Percentiles rank a stretch among this genome's conserved stretches.
phyloP scores from a whole-genome alignment of 2,329 filamentous ascomycete genomes.

The Hortaea werneckii region DNA sequence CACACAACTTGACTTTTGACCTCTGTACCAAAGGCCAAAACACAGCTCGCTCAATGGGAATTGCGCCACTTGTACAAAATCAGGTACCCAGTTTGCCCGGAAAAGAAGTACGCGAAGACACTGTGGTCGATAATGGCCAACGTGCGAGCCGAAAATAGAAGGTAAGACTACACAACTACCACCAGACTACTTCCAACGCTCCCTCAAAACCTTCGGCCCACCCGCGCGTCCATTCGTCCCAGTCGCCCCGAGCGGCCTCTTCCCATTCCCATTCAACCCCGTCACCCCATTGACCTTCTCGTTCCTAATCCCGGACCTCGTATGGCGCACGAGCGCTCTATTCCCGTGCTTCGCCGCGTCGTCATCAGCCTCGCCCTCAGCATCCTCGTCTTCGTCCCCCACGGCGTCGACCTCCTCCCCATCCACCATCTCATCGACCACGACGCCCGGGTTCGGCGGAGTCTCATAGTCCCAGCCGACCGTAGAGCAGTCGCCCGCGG shows the following conservation, averaged over 20 bases:
- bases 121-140: too few species aligned
- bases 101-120: too few species aligned
- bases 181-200: neutral
- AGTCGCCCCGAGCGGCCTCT: constrained; percentile 8
- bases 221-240: constrained; percentile 34
- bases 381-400: constrained; percentile 9
- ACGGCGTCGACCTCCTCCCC: neutral
- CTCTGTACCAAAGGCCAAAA: too few species aligned
- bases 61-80: too few species aligned
- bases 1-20: too few species aligned
- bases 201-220: constrained; percentile 2
- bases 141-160: too few species aligned
- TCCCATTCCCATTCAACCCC: constrained; percentile 15
- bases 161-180: too few species aligned
- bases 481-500: neutral
- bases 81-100: too few species aligned
- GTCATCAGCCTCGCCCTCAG: constrained; percentile 13
- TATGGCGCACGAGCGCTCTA: constrained; percentile 7
- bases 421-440: constrained; percentile 12
- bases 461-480: constrained; percentile 17
- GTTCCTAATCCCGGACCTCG: neutral
- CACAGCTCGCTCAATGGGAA: too few species aligned
- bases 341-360: constrained; percentile 5
- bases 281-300: neutral
- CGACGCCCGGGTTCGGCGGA: constrained; percentile 18